These are phyloP conservation scores for Larix kaempferi DNA, from an alignment of 75 land plant genomes.

Conservation along the genomic window DNA sequence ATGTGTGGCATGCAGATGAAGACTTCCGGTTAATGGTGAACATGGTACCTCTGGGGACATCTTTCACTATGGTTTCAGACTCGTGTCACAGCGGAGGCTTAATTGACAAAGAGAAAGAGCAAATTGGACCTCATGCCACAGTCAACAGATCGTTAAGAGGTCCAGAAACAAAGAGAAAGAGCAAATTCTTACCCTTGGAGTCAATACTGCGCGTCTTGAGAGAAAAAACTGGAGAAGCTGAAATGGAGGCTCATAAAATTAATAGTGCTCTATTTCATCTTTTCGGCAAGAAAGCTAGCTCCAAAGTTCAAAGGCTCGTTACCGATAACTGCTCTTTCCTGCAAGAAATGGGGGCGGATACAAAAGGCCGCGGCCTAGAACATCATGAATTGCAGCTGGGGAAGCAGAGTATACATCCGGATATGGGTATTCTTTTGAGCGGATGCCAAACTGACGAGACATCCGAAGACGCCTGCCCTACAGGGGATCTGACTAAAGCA, in stretches of 20 bases:
- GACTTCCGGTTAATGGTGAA: constrained; percentile 71
- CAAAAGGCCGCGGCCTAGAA: too few relatives aligned
- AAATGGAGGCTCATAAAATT: background rate
- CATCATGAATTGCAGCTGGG: too few relatives aligned
- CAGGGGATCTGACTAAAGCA: constrained; percentile 36
- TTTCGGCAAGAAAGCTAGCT: background rate
- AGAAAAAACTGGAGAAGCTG: constrained; percentile 7
- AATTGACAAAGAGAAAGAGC: constrained; percentile 73
- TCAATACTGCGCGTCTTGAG: background rate
- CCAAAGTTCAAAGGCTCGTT: background rate
- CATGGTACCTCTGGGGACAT: constrained; percentile 51
- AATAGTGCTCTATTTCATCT: background rate
- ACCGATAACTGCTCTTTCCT: too few relatives aligned
- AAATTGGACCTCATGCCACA: constrained; percentile 50
- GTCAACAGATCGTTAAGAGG: too few relatives aligned
- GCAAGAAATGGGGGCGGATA: too few relatives aligned
- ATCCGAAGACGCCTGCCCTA: constrained; percentile 83
- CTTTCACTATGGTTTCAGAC: constrained; percentile 80
- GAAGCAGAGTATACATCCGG: constrained; percentile 16
- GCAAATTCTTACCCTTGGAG: constrained; percentile 1
- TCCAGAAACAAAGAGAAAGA: background rate
- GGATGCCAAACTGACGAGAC: constrained; percentile 88
- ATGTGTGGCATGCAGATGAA: constrained; percentile 46
- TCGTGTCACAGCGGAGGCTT: constrained; percentile 88
- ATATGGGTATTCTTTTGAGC: constrained; percentile 76